Evolutionary conservation across 2,329 filamentous ascomycete species (phyloP).

Genomic region (Coniochaeta pulveracea): DNA sequence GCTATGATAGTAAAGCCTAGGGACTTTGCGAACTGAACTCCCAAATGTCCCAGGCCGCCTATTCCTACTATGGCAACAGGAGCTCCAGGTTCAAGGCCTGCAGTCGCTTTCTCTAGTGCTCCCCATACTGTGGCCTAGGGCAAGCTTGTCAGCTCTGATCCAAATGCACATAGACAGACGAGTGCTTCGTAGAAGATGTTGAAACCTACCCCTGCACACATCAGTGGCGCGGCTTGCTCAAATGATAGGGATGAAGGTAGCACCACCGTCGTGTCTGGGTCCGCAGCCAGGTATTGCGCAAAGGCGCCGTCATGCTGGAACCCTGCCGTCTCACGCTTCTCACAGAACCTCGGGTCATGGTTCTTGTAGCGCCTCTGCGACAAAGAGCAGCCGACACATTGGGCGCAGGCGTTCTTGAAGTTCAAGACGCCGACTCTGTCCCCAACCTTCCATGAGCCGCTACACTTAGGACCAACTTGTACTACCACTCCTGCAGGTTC

Average conservation of each 20-base stretch:
- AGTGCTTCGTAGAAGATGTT: neutral
- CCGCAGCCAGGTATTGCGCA: constrained; percentile 21
- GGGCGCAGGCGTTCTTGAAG: constrained; percentile 19
- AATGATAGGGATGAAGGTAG: constrained; percentile 17
- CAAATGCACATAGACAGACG: neutral
- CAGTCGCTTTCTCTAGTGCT: constrained; percentile 18
- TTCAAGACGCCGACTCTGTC: constrained; percentile 24
- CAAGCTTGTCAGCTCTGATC: neutral
- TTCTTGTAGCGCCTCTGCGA: constrained; percentile 7
- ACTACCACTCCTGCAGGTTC: constrained; percentile 22
- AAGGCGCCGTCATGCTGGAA: constrained; percentile 23
- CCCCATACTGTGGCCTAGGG: constrained; percentile 21
- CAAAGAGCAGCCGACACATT: constrained; percentile 17
- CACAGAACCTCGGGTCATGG: constrained; percentile 20
- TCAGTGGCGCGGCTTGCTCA: constrained; percentile 23
- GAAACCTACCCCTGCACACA: constrained; percentile 20
- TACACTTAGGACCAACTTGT: constrained; percentile 14
- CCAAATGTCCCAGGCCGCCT: constrained; percentile 23
- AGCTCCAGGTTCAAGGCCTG: constrained; percentile 11
- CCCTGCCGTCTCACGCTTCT: constrained; percentile 19
- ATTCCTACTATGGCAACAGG: constrained; percentile 21
- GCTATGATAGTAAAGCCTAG: constrained; percentile 23
- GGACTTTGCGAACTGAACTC: constrained; percentile 22
- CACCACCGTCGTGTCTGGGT: constrained; percentile 17
- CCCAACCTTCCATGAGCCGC: constrained; percentile 16